These are phyloP conservation scores for Candida montana DNA, from an alignment of 805 yeast species.

Conservation along the genomic window DNA sequence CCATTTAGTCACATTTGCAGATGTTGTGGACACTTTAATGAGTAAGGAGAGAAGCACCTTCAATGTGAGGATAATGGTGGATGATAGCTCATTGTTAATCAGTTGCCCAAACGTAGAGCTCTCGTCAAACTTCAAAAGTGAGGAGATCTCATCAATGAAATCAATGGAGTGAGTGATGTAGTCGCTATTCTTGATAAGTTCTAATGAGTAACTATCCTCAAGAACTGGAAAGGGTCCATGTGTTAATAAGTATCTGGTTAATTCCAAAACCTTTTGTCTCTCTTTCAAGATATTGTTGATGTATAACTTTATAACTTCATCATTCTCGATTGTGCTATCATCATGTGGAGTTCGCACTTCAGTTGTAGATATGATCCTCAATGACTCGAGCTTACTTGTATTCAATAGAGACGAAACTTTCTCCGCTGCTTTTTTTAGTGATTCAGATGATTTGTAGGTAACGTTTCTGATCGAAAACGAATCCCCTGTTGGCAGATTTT, in stretches of 20 bases:
- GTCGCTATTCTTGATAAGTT: constrained; percentile 19
- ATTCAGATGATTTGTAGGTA: constrained; percentile 31
- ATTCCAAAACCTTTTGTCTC: constrained; percentile 42
- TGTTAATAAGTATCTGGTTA: constrained; percentile 29
- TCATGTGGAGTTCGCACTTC: constrained; percentile 31
- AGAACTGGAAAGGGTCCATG: constrained; percentile 21
- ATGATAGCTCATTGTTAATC: constrained; percentile 28
- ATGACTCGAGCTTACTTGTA: constrained; percentile 39
- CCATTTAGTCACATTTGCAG: constrained; percentile 44
- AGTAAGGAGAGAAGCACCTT: constrained; percentile 37
- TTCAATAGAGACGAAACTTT: constrained; percentile 34
- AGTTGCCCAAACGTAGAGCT: constrained; percentile 13
- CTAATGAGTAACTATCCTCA: constrained; percentile 18
- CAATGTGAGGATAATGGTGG: constrained; percentile 30
- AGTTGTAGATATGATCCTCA: constrained; percentile 43
- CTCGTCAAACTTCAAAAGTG: constrained; percentile 4
- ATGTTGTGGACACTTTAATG: constrained; percentile 32
- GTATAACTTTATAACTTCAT: constrained; percentile 22
- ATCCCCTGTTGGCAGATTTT: constrained; percentile 10
- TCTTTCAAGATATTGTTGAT: constrained; percentile 42
- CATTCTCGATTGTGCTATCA: constrained; percentile 4
- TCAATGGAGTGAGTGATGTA: constrained; percentile 22
- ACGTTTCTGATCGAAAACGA: constrained; percentile 37
- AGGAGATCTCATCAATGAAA: constrained; percentile 6
- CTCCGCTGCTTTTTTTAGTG: constrained; percentile 34